Evolutionary conservation across 495 filamentous ascomycete genomes (phyloP).

Genomic region (Glonium stellatum): DNA sequence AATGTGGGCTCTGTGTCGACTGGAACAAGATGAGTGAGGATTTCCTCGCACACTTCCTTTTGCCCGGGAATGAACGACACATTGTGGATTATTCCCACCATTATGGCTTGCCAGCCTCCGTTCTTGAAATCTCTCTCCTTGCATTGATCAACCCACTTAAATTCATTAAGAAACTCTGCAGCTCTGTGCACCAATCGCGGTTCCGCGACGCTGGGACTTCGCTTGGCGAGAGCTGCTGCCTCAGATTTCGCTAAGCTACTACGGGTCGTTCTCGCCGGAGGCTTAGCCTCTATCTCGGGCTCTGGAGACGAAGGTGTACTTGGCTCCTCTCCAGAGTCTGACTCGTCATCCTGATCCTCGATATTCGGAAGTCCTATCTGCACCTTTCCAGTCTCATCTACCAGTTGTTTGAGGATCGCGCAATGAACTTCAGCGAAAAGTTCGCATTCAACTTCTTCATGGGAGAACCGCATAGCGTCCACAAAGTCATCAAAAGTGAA

Average conservation of each 20-base stretch:
- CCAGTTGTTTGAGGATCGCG: constrained; percentile 78
- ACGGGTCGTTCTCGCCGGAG: constrained; percentile 59
- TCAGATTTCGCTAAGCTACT: constrained; percentile 79
- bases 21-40: constrained; percentile 73
- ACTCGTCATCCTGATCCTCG: constrained; percentile 51
- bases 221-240: constrained; percentile 42
- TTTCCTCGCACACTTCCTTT: constrained; percentile 65
- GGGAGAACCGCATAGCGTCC: constrained; percentile 75
- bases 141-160: constrained; percentile 78
- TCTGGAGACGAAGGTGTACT: constrained; percentile 40
- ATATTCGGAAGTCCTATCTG: constrained; percentile 72
- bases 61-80: constrained; percentile 67
- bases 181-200: constrained; percentile 48
- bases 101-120: constrained; percentile 84
- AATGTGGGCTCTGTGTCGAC: constrained; percentile 59
- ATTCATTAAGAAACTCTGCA: constrained; percentile 64
- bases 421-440: constrained; percentile 89
- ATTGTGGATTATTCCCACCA: constrained; percentile 80
- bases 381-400: constrained; percentile 71
- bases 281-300: constrained; percentile 43
- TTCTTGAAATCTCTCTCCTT: constrained; percentile 78
- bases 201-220: constrained; percentile 26
- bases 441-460: constrained; percentile 72
- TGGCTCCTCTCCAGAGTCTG: constrained; percentile 37
- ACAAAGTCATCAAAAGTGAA: constrained; percentile 97